Percentiles rank a stretch among this genome's conserved stretches.
Evolutionary conservation across 2,329 filamentous ascomycete genomes (phyloP).

Genomic region (Lachnellula subtilissima): DNA sequence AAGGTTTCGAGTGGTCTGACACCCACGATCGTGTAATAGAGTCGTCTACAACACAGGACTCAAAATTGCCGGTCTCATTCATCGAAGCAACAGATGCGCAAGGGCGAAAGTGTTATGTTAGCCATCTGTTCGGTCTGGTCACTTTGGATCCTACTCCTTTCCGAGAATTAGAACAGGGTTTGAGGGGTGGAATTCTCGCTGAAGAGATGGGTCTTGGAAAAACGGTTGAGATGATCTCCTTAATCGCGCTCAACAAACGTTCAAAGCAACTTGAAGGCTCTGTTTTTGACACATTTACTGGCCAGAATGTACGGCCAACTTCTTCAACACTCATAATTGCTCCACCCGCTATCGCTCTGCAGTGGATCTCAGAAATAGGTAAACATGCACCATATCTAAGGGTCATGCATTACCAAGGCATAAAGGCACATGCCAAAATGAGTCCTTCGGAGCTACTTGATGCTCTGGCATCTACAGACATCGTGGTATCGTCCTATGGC

Average conservation of each 20-base stretch:
- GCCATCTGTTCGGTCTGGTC: constrained; percentile 57
- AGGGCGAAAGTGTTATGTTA: constrained; percentile 49
- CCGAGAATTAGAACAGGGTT: constrained; percentile 34
- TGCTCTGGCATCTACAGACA: constrained; percentile 47
- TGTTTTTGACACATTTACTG: constrained; percentile 37
- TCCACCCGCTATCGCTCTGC: constrained; percentile 50
- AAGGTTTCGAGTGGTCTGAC: constrained; percentile 51
- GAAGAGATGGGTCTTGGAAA: constrained; percentile 85
- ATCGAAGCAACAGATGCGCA: constrained; percentile 39
- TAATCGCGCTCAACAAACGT: constrained; percentile 61
- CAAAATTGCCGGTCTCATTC: constrained; percentile 39
- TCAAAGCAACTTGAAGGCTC: constrained; percentile 2
- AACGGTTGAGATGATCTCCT: constrained; percentile 68
- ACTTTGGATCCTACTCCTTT: constrained; percentile 46
- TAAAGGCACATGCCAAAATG: constrained; percentile 30
- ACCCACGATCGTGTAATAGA: constrained; percentile 5
- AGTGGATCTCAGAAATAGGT: constrained; percentile 58
- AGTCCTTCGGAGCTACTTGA: constrained; percentile 36
- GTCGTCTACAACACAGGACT: not conserved
- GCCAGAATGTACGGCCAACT: constrained; percentile 41
- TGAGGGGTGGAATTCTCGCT: constrained; percentile 51
- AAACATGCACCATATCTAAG: constrained; percentile 54
- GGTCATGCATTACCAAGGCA: constrained; percentile 53
- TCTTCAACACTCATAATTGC: constrained; percentile 58
- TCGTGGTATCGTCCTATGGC: constrained; percentile 61